phyloP scores from a whole-genome alignment of 2,329 filamentous ascomycete genomes.

The Xylariaceae sp. region DNA sequence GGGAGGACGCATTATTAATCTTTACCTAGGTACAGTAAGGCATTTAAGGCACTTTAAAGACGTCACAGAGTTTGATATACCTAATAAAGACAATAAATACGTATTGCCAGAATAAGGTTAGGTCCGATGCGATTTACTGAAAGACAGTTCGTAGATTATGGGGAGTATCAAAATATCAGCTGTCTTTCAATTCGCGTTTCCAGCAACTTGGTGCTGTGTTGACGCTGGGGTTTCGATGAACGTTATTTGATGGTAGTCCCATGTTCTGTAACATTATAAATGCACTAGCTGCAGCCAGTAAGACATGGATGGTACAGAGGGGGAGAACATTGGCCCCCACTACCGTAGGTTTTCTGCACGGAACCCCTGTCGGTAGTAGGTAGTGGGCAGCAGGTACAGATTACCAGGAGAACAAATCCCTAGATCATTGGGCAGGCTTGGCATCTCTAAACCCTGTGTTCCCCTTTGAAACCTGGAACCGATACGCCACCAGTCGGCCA shows the following conservation, averaged over 20 bases:
- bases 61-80: too few species aligned
- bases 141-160: neutral
- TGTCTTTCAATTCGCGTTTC: constrained; percentile 25
- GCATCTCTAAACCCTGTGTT: neutral
- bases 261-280: constrained; percentile 27
- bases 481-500: neutral
- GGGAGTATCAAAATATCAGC: neutral
- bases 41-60: too few species aligned
- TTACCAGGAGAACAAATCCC: neutral
- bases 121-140: too few species aligned
- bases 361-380: neutral
- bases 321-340: neutral
- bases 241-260: constrained; percentile 23
- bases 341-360: neutral
- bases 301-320: constrained; percentile 18
- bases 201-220: constrained; percentile 10
- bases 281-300: constrained; percentile 23
- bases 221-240: constrained; percentile 16
- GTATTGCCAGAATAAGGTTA: too few species aligned
- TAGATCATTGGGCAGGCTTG: neutral
- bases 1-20: too few species aligned
- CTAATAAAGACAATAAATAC: too few species aligned
- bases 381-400: neutral
- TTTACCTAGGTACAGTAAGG: too few species aligned
- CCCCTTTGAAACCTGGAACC: neutral